Base-by-base conservation (phyloP, 2,329 filamentous ascomycete species). In the Tolypocladium tropicale region DNA sequence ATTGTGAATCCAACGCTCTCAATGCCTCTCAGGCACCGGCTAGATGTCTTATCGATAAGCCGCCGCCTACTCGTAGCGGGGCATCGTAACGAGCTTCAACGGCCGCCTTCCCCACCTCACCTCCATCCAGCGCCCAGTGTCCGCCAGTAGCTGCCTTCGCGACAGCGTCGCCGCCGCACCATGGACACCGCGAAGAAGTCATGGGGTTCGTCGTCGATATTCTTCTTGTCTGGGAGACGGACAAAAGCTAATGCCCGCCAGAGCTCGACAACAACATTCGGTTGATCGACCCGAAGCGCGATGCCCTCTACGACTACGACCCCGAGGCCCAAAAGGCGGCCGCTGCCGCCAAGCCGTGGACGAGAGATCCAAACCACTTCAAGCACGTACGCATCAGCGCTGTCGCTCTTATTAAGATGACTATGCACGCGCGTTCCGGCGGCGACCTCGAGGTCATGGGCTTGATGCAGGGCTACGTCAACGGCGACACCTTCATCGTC, bases 351-450 rank as follows among this genome's bases (percentile, higher is more conserved):
- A 81, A 81, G 55, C 91, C 92, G 59, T 97, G 94, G 94, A 76
- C 76, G 53, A 77, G 76, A 51, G 85, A 96, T 67, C 86, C 88
- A 0, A 81, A 90, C 71, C 86, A 96, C 78, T 99, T 97, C 82
- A 95, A 93, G 70, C 82, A 88, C 55, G 90, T 97, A 51, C 90
- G 92, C 65, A 93, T 99, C 73, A 95, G 90, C 54, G 91, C 94
- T 57, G 86, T 96, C 14, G 94, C 94, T 6, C 82, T 99, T 57
- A 83, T 97, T 64, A 99, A 99, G 76, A 99, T 99, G 94, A 90
- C 95, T 61, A 97, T 96, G 89, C 94, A 99, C 71, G 94, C 94
- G 11, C 89, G 94, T n/a, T 92, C 90, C 0, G 94, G 94, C 61
- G 93, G 94, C 56, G 84, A 83, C 32, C 81, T 97, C 62, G 94